Evolutionary conservation across 139 green algal species (phyloP).

Genomic region (Volvox reticuliferus): DNA sequence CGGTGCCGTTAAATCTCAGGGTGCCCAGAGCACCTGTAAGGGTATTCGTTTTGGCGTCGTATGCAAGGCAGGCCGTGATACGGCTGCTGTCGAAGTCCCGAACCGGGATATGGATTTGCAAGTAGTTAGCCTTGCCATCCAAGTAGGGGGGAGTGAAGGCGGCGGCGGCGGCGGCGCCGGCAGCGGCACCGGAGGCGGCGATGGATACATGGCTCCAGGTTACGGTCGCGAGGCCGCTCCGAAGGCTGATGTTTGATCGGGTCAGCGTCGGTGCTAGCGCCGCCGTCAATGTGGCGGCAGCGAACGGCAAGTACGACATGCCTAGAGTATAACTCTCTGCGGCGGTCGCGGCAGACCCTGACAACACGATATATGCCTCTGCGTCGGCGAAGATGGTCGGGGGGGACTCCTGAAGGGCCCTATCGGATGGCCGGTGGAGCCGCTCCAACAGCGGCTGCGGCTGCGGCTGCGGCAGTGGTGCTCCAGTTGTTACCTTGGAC

Average conservation of each 20-base stretch:
- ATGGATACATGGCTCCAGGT: neutral
- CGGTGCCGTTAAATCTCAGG: neutral
- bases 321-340: neutral
- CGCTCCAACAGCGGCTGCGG: neutral
- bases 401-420: neutral
- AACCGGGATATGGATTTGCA: neutral
- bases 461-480: neutral
- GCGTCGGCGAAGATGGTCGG: neutral
- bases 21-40: neutral
- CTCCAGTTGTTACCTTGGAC: neutral
- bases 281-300: neutral
- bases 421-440: neutral
- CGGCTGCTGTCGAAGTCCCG: neutral
- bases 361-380: neutral
- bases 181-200: neutral
- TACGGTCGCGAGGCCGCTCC: neutral
- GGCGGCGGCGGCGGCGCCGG: neutral
- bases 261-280: neutral
- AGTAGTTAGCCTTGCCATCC: slow-evolving; percentile 6
- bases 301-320: neutral
- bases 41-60: neutral
- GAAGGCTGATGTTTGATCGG: neutral
- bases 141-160: neutral
- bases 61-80: neutral
- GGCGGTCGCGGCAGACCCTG: neutral